Evolutionary conservation across 176 grass and related monocot genomes (phyloP).

Genomic region (Phoenix dactylifera): DNA sequence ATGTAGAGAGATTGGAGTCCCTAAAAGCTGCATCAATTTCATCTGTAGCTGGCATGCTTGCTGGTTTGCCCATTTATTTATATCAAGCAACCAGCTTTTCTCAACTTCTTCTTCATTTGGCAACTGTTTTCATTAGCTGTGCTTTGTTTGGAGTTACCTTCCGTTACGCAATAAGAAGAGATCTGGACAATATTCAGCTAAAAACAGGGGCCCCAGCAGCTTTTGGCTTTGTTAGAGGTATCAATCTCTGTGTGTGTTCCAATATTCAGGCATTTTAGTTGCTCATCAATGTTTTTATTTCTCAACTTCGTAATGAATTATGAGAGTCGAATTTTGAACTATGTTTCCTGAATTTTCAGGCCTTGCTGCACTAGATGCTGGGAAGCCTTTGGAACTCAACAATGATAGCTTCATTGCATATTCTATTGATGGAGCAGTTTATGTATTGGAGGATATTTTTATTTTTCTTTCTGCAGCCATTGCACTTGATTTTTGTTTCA

Average conservation of each 20-base stretch:
- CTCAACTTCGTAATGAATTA: too few species aligned
- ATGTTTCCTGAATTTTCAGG: constrained; percentile 28
- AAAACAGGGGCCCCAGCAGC: constrained; percentile 57
- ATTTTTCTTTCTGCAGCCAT: constrained; percentile 71
- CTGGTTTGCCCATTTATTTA: constrained; percentile 70
- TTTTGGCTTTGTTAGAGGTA: constrained; percentile 76
- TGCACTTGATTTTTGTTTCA: constrained; percentile 91
- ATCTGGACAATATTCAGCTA: constrained; percentile 72
- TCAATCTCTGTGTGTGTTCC: not conserved
- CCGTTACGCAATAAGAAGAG: constrained; percentile 71
- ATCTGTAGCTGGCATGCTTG: constrained; percentile 47
- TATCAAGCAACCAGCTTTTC: constrained; percentile 47
- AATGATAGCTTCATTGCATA: constrained; percentile 44
- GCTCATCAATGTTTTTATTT: too few species aligned
- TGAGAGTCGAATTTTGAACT: too few species aligned
- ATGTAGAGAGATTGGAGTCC: constrained; percentile 69
- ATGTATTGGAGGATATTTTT: constrained; percentile 59
- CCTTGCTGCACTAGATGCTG: constrained; percentile 52
- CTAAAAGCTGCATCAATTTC: constrained; percentile 63
- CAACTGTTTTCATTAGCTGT: constrained; percentile 48
- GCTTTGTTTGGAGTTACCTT: constrained; percentile 78
- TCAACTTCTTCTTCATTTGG: constrained; percentile 46
- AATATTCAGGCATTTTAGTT: too few species aligned
- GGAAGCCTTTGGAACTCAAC: constrained; percentile 36
- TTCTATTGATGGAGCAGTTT: constrained; percentile 40